These are phyloP conservation scores for Endogone sp. DNA, from an alignment of 192 early-diverging fungal species.

Conservation along the genomic window DNA sequence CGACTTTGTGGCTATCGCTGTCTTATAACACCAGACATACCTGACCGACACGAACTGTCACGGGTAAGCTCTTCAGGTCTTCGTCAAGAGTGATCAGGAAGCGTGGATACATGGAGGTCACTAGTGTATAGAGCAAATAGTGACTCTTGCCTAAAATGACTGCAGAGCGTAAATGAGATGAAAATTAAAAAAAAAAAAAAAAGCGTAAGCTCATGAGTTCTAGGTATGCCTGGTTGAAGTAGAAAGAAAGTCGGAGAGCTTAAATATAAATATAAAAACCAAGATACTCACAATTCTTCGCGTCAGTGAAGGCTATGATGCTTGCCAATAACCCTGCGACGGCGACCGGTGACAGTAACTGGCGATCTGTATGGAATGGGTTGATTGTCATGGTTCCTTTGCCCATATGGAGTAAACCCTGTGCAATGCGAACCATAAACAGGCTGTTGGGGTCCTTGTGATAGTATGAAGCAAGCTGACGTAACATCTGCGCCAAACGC, in stretches of 20 bases:
- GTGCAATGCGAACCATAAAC: constrained; percentile 82
- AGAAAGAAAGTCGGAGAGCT: neutral
- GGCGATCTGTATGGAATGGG: constrained; percentile 91
- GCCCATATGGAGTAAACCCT: constrained; percentile 93
- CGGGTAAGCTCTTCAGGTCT: constrained; percentile 73
- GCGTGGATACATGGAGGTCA: constrained; percentile 94
- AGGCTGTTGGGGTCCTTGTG: constrained; percentile 88
- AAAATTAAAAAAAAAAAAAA: neutral
- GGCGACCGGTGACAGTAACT: constrained; percentile 86
- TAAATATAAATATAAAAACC: neutral
- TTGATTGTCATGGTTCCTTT: constrained; percentile 98
- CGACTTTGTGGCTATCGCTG: no score
- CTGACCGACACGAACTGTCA: constrained; percentile 95
- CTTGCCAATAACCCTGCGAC: constrained; percentile 84
- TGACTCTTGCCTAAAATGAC: constrained; percentile 88
- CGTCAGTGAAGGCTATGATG: constrained; percentile 87
- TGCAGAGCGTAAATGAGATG: no score
- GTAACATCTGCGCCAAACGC: constrained; percentile 93
- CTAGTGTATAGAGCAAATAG: constrained; percentile 91
- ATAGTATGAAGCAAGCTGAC: constrained; percentile 96
- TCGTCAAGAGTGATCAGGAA: constrained; percentile 98
- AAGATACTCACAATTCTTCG: constrained; percentile 69
- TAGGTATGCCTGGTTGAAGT: no score
- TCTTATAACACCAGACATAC: neutral
- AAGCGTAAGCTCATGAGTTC: no score